phyloP scores from a whole-genome alignment of 352 stramenopile species.

The Thraustochytrium striatum region DNA sequence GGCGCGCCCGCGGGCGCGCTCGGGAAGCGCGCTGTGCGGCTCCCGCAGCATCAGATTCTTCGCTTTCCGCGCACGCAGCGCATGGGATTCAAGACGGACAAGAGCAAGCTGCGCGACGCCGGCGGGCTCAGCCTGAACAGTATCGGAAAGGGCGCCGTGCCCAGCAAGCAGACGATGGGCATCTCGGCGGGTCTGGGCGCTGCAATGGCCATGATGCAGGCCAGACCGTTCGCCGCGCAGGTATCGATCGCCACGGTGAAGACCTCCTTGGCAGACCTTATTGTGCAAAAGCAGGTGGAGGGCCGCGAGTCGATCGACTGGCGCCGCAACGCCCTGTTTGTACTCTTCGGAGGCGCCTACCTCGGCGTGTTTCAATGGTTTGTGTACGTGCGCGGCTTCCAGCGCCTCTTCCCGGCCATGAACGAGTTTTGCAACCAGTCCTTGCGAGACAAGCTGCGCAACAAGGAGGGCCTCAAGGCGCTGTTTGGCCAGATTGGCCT shows the following conservation, averaged over 20 bases:
- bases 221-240: constrained; percentile 60
- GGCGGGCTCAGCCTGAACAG: background rate
- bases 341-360: constrained; percentile 66
- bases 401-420: constrained; percentile 61
- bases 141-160: background rate
- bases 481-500: constrained; percentile 40
- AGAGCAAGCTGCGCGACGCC: constrained; percentile 29
- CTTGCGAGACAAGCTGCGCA: constrained; percentile 27
- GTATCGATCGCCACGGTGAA: constrained; percentile 62
- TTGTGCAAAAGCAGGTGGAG: constrained; percentile 57
- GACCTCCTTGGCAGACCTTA: constrained; percentile 59
- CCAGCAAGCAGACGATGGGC: background rate
- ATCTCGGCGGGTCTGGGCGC: background rate
- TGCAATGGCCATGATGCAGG: constrained; percentile 36
- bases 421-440: constrained; percentile 57
- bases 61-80: background rate
- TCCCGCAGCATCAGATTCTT: background rate
- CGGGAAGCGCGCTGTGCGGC: background rate
- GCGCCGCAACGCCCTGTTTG: constrained; percentile 60
- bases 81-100: constrained; percentile 15
- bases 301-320: constrained; percentile 57
- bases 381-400: constrained; percentile 68
- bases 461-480: constrained; percentile 25
- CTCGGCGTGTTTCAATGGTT: constrained; percentile 69
- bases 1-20: background rate